Base-by-base conservation (phyloP, 768 basidiomycete genomes). In the Podaxis carcinomalis region DNA sequence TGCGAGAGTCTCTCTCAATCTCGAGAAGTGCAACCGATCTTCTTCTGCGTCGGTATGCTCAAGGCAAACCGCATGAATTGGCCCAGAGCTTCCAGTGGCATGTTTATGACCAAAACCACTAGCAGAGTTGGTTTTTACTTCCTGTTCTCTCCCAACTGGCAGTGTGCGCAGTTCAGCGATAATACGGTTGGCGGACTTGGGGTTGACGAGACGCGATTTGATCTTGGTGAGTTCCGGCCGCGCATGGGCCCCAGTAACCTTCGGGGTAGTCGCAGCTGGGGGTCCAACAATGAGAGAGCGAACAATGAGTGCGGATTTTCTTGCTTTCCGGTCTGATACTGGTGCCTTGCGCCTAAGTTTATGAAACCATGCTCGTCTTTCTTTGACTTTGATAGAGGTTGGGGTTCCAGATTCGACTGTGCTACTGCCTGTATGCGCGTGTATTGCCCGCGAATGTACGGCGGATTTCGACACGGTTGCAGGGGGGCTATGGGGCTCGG, bases 1-100 rank as follows among this genome's bases (percentile, higher is more conserved):
- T 16, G 55, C 52, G 36, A 51, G 57, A 21, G 63, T 1, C 23
- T 49, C 40, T 16, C 36, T 63, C 25, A 90, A 68, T 50, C 77
- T 77, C 21, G 78, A 72, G 67, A 92, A 90, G 64, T 87, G 81
- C n/a, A 80, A 75, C 25, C 77, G 71, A 11, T 89, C 77, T 28
- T 80, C 82, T 65, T 92, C 89, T 6, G 70, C 79, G 58, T 93
- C 92, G 1, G 83, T 68, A 64, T 78, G 77, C 32, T 77, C 80
- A 40, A 93, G 79, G 66, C 89, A 93, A 21, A 92, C 90, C 0
- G 90, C 92, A 66, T 87, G 91, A 28, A 93, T 90, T 21, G 89
- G 89, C 3, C 75, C 68, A 52, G 36, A 28, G 27, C 39, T 56
- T 21, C 58, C 49, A 46, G 63, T 51, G 35, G 52, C 35, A 52